These are phyloP conservation scores for Huntiella moniliformis DNA, from an alignment of 2,329 filamentous ascomycete genomes.

Conservation along the genomic window DNA sequence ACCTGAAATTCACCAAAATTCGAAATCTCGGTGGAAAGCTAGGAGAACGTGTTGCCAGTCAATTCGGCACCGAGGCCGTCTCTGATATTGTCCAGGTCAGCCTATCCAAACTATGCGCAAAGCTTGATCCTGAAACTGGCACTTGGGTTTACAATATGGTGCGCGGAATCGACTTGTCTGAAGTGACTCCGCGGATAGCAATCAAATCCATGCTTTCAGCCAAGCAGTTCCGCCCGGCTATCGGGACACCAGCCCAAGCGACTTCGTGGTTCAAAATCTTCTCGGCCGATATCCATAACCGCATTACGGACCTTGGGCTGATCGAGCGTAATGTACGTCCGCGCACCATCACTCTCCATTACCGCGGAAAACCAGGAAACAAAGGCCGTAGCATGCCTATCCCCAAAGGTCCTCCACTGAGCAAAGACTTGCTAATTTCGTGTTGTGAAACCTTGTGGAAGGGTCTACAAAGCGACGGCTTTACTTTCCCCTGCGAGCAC, in stretches of 20 bases:
- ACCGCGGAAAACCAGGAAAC: conserved; percentile 54
- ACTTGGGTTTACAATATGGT: conserved; percentile 72
- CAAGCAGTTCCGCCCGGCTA: conserved; percentile 78
- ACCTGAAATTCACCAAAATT: conserved; percentile 89
- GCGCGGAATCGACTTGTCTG: conserved; percentile 67
- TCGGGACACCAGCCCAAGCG: conserved; percentile 61
- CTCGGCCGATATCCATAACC: conserved; percentile 71
- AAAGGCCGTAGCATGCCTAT: conserved; percentile 62
- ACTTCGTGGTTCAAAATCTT: conserved; percentile 81
- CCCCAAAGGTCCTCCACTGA: conserved; percentile 52
- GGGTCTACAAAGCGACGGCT: conserved; percentile 55
- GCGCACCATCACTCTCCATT: conserved; percentile 68
- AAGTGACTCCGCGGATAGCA: conserved; percentile 77
- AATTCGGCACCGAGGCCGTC: conserved; percentile 65
- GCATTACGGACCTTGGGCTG: conserved; percentile 78
- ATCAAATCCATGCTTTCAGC: conserved; percentile 97
- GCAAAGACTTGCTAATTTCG: conserved; percentile 30
- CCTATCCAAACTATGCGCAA: conserved; percentile 56
- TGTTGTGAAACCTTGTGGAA: conserved; percentile 33
- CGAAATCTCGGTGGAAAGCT: conserved; percentile 89
- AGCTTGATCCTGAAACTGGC: conserved; percentile 68
- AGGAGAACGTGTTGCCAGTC: conserved; percentile 66
- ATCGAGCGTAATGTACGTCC: conserved; percentile 74
- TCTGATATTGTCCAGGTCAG: conserved; percentile 55
- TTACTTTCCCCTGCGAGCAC: conserved; percentile 73